Evolutionary conservation across 1,139 yeast species (phyloP), one percentile per base, ranked within the genome.

Genomic region (Yamadazyma triangularis): DNA sequence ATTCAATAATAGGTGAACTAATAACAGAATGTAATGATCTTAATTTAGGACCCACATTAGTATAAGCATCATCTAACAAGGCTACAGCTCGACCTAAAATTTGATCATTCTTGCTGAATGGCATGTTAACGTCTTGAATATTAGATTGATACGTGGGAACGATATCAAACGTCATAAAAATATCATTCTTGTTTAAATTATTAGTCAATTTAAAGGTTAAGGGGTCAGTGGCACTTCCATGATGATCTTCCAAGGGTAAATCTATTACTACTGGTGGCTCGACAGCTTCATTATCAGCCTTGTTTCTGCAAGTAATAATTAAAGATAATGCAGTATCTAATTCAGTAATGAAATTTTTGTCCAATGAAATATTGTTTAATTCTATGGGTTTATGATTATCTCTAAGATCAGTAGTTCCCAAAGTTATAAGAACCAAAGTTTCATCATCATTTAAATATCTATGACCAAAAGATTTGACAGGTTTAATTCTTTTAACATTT

Each of bases 71-170:
- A 34, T 76, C 70, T 43, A 88, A 61, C 32, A 84, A 51, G 0
- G 94, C 94, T 24, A 87, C 88, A 1, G 93, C 97, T 32, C 98
- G 72, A 13, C 96, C 97, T 29, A 89, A 61, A 9, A 81, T 68
- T 42, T 73, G 73, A 19, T 66, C 60, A 31, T 60, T 56, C 38
- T 54, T 38, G 27, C 42, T 45, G 29, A 26, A 28, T 8, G 40
- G 36, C 4, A 28, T 13, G 19, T 38, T 36, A 7, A 31, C 25
- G 31, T 44, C 46, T 13, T 25, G 27, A 25, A 33, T 36, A 8
- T 59, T 44, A 35, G 61, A 60, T 35, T 65, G 85, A 53, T 88
- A 89, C 0, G 97, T 87, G n/a, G 96, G 96, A 14, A 89, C 88
- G 39, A 91, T 72, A 54, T 91, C 97, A 58, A 91, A 91, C 25